Evolutionary conservation across 345 rosid genomes (phyloP).

Genomic region (Hevea brasiliensis): DNA sequence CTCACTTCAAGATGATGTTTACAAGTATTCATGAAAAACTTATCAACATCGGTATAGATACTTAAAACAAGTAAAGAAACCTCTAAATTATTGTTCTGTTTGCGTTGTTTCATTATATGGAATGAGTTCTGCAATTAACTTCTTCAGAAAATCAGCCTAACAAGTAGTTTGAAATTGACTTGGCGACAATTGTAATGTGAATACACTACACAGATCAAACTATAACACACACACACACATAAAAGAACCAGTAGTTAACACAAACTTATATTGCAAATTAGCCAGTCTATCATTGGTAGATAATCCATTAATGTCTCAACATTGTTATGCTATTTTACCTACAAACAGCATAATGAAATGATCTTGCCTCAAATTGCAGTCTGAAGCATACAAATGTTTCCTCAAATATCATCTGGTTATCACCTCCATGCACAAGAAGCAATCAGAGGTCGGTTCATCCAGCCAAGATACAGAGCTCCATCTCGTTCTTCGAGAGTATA

Average conservation of each 20-base stretch:
- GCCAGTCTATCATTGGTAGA: slow-evolving; percentile 7
- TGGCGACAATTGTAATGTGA: neutral
- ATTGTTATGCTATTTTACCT: slow-evolving; percentile 6
- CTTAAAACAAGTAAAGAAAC: too few relatives aligned
- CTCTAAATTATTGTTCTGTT: too few relatives aligned
- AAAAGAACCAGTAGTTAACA: neutral
- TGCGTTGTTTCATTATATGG: too few relatives aligned
- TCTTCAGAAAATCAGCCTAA: too few relatives aligned
- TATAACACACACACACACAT: too few relatives aligned
- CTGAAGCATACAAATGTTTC: neutral
- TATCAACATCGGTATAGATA: too few relatives aligned
- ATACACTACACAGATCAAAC: neutral
- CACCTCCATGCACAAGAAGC: slow-evolving; percentile 89
- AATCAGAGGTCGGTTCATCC: slow-evolving; percentile 73
- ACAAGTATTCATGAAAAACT: too few relatives aligned
- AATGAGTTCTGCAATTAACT: too few relatives aligned
- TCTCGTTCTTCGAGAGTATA: slow-evolving; percentile 82
- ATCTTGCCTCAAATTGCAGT: slow-evolving; percentile 9
- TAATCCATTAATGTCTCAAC: neutral
- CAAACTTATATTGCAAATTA: neutral
- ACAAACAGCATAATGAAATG: slow-evolving; percentile 5
- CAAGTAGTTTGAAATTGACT: too few relatives aligned
- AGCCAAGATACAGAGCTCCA: slow-evolving; percentile 78
- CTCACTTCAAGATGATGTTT: too few relatives aligned
- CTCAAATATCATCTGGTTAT: slow-evolving; percentile 2